Evolutionary conservation across 352 stramenopile species (phyloP).

Genomic region (Phytopythium chamaehyphon): DNA sequence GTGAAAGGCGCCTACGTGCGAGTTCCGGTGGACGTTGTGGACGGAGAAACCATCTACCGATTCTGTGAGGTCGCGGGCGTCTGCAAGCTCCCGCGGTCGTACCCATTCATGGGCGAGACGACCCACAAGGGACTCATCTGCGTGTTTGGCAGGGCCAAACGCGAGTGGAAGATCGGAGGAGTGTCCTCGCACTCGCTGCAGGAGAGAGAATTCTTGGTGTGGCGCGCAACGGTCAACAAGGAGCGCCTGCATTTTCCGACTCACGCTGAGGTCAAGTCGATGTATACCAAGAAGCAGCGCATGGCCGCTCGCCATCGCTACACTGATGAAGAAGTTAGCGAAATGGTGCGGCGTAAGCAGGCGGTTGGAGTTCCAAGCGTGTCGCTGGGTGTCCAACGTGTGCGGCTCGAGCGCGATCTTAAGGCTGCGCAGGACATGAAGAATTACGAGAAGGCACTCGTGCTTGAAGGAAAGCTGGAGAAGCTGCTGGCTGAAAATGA

Average conservation of each 20-base stretch:
- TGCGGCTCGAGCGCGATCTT: constrained; percentile 77
- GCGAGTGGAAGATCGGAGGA: constrained; percentile 71
- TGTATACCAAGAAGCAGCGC: constrained; percentile 56
- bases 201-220: constrained; percentile 80
- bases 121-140: constrained; percentile 69
- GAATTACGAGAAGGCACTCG: constrained; percentile 82
- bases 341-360: constrained; percentile 77
- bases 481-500: constrained; percentile 66
- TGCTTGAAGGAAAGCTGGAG: constrained; percentile 63
- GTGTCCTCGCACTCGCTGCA: constrained; percentile 69
- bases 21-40: constrained; percentile 61
- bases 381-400: constrained; percentile 67
- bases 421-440: constrained; percentile 80
- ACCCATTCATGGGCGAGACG: constrained; percentile 70
- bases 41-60: constrained; percentile 80
- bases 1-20: constrained; percentile 73
- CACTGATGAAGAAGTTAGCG: constrained; percentile 70
- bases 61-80: constrained; percentile 78
- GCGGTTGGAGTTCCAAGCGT: constrained; percentile 58
- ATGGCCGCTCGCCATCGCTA: constrained; percentile 77
- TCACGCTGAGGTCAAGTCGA: constrained; percentile 59
- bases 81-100: constrained; percentile 51
- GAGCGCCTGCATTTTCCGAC: constrained; percentile 70
- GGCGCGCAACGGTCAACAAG: constrained; percentile 77
- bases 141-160: constrained; percentile 72